These are phyloP conservation scores for Leucoagaricus sp. DNA, from an alignment of 1,284 basidiomycete genomes.

Conservation along the genomic window DNA sequence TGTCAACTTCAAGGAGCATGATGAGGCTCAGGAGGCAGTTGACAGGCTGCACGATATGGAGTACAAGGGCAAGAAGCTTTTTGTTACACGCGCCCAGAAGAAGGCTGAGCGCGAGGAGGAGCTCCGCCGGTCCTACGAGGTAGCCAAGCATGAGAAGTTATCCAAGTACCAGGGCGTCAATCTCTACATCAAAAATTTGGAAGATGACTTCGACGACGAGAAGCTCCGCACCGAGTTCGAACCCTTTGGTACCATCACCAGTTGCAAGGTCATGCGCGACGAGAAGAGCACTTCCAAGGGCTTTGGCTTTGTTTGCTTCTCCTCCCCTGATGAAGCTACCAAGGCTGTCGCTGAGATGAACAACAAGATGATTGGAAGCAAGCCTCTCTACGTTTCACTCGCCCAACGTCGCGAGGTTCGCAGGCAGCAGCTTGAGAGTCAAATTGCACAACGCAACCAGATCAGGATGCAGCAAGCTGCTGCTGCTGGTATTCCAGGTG, in stretches of 20 bases:
- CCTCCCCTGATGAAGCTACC: conserved; percentile 97
- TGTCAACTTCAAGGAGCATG: conserved; percentile 95
- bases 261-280: conserved; percentile 99
- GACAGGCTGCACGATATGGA: conserved; percentile 91
- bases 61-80: conserved; percentile 87
- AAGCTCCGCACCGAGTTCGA: conserved; percentile 96
- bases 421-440: conserved; percentile 97
- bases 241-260: conserved; percentile 96
- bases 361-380: conserved; percentile 99
- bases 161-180: conserved; percentile 99
- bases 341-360: conserved; percentile 99
- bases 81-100: conserved; percentile 97
- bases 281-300: conserved; percentile 91
- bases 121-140: conserved; percentile 92
- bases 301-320: conserved; percentile 99
- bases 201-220: conserved; percentile 94
- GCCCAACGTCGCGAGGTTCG: conserved; percentile 99
- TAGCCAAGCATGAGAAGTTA: conserved; percentile 95
- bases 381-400: conserved; percentile 98
- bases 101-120: conserved; percentile 99
- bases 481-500: conserved; percentile 79
- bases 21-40: conserved; percentile 90
- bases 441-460: conserved; percentile 96
- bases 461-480: conserved; percentile 94
- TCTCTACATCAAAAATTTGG: conserved; percentile 98